A percentile compares a stretch with the other conserved stretches of the same genome.
Evolutionary conservation across 2,329 filamentous ascomycete genomes (phyloP).

Genomic region (Colletotrichum brevisporum): DNA sequence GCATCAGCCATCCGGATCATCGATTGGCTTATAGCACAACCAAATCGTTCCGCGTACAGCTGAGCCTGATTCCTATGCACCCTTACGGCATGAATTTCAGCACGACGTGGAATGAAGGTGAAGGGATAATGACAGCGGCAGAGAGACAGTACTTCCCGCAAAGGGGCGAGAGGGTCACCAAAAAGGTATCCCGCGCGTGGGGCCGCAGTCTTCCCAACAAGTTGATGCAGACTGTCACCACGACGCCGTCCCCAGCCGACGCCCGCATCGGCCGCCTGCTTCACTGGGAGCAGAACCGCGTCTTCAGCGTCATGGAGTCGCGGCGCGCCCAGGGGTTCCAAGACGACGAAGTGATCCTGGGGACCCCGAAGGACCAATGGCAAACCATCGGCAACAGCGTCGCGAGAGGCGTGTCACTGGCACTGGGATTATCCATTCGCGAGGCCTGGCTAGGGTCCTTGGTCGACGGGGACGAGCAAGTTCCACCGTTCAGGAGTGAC

Average conservation of each 20-base stretch:
- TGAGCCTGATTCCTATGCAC: constrained; percentile 71
- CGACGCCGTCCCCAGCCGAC: constrained; percentile 65
- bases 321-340: constrained; percentile 78
- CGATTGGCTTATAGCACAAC: constrained; percentile 62
- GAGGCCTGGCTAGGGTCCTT: constrained; percentile 66
- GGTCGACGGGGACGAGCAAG: constrained; percentile 32
- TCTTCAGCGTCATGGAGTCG: constrained; percentile 76
- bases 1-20: constrained; percentile 78
- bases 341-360: constrained; percentile 79
- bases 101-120: constrained; percentile 58
- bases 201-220: constrained; percentile 64
- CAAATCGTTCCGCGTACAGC: constrained; percentile 56
- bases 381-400: constrained; percentile 84
- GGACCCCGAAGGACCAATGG: constrained; percentile 68
- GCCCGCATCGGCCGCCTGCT: constrained; percentile 67
- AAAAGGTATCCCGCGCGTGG: constrained; percentile 59
- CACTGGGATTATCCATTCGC: constrained; percentile 74
- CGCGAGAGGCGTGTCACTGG: constrained; percentile 75
- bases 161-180: constrained; percentile 32
- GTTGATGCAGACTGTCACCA: constrained; percentile 76
- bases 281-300: constrained; percentile 77
- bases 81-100: constrained; percentile 69
- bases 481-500: no score
- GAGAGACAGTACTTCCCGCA: constrained; percentile 59
- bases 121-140: constrained; percentile 52